Base-by-base conservation (phyloP, 2,329 filamentous ascomycete species). In the Sphaerostilbella broomeana region DNA sequence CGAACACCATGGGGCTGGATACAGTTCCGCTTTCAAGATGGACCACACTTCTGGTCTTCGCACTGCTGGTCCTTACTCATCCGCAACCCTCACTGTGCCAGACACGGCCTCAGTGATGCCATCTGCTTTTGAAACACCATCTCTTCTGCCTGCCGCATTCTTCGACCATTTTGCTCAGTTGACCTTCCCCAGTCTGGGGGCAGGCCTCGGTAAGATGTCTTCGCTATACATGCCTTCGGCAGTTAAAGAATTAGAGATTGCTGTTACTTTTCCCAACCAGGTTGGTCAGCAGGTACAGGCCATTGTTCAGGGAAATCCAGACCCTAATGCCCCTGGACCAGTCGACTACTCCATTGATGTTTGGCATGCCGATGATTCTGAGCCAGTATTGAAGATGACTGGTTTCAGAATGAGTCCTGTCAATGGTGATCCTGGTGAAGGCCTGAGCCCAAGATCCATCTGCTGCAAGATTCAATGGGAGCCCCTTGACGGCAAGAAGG, bases 391-490 rank as follows among this genome's bases (percentile, higher is more conserved):
- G 15, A 59, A 52, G 19, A 47, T 67, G 6, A 56, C 57, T 7
- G 64, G 59, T 0, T 53, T 68, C 17, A 55, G 50, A 6, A 60
- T 70, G 52, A 63, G 61, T 1, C 68, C 68, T 2, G 58, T 71
- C 4, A 52, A 64, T 25, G 63, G 64, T 18, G 60, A 59, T 2
- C 34, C 42, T 1, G 41, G 28, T 2, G 48, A 54, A 13, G 38
- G 45, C 4, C 34, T 37, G n/a, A 35, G 8, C 12, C 48, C 53
- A 11, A 50, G 55, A 12, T 47, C 48, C 1, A 48, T 71, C 5
- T 71, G 68, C 51, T 71, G 67, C 48, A 65, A 64, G 49, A 44
- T 69, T 12, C 52, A 64, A 15, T 72, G 68, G 68, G 64, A 70
- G 44, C 58, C 61, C 4, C 44, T 67, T 6, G 35, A 29, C 9